Conservation (phyloP, 2,329 filamentous ascomycete genomes). For the Peltaster fructicola region DNA sequence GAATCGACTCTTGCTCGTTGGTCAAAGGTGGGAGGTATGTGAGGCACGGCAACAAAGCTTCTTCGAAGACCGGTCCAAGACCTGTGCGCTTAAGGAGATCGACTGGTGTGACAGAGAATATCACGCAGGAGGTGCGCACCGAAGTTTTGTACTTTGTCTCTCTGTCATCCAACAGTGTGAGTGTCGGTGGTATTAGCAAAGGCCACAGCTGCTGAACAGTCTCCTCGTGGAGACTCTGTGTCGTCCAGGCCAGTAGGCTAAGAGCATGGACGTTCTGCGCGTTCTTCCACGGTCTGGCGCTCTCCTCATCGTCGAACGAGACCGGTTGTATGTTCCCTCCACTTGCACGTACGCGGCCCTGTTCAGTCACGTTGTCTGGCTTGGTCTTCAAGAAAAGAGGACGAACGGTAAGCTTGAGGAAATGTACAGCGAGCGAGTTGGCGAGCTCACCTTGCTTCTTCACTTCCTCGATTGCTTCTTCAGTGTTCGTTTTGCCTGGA, state of each 20-base stretch:
- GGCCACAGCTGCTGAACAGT: slow-evolving; percentile 43
- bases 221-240: slow-evolving; percentile 34
- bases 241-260: slow-evolving; percentile 43
- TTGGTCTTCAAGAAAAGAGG: slow-evolving; percentile 46
- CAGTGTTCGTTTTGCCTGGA: slow-evolving; percentile 43
- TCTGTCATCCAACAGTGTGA: slow-evolving; percentile 50
- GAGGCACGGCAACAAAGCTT: slow-evolving; percentile 54
- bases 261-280: slow-evolving; percentile 30
- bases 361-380: slow-evolving; percentile 35
- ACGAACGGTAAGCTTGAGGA: slow-evolving; percentile 47
- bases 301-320: slow-evolving; percentile 25
- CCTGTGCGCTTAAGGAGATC: slow-evolving; percentile 43
- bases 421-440: slow-evolving; percentile 30
- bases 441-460: slow-evolving; percentile 31
- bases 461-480: slow-evolving; percentile 28
- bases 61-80: slow-evolving; percentile 48
- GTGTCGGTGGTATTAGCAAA: slow-evolving; percentile 49
- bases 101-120: slow-evolving; percentile 38
- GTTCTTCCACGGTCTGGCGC: slow-evolving; percentile 45
- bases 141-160: slow-evolving; percentile 31
- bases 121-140: too few species aligned
- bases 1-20: slow-evolving; percentile 49
- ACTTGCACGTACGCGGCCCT: slow-evolving; percentile 36
- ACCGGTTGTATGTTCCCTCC: too few species aligned
- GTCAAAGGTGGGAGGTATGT: slow-evolving; percentile 62